Base-by-base conservation (phyloP, 2,329 filamentous ascomycete species). In the Verticillium klebahnii region DNA sequence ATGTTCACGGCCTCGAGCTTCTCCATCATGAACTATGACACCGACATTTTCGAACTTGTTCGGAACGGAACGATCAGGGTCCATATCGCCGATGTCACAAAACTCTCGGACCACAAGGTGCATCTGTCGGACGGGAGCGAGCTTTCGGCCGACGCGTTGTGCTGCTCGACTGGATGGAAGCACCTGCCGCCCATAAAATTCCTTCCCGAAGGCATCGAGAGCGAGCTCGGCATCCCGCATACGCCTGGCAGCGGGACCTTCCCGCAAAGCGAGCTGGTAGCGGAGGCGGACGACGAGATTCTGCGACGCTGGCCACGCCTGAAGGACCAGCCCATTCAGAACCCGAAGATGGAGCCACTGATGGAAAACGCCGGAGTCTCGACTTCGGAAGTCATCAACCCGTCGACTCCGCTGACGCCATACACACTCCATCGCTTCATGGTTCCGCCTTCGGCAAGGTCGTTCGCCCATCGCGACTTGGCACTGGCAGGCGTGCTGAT, bases 91-190 rank as follows among this genome's bases (percentile, higher is more conserved):
- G 81, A 88, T 62, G 75, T 89, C 8, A 72, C 71, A 1, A 69
- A 72, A 23, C 74, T 89, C 5, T 74, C 76, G 8, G 67, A 74
- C 2, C 70, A 76, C 17, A 78, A 74, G 0, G 79, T 89, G 0
- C 75, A 82, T 56, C 78, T 89, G 8, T 78, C 80, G 2, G 77
- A 80, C 60, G 82, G 81, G 11, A 78, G 75, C 1, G 69, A 65
- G 0, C 66, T 88, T 9, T 64, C 77, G 7, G 76, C 81, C 0
- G 83, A 88, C 67, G 78, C 77, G 0, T 69, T 89, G 2, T 75
- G 85, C 62, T 85, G 80, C 66, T 80, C 79, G 19, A 88, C 85
- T 0, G 86, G 86, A 2, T 89, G 86, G 86, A 80, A 82, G 66
- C 77, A 82, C 54, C 71, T 75, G 2, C 79, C 82, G 1, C 77